These are phyloP conservation scores for Friedmanniomyces endolithicus DNA, from an alignment of 495 filamentous ascomycete genomes.

Conservation along the genomic window DNA sequence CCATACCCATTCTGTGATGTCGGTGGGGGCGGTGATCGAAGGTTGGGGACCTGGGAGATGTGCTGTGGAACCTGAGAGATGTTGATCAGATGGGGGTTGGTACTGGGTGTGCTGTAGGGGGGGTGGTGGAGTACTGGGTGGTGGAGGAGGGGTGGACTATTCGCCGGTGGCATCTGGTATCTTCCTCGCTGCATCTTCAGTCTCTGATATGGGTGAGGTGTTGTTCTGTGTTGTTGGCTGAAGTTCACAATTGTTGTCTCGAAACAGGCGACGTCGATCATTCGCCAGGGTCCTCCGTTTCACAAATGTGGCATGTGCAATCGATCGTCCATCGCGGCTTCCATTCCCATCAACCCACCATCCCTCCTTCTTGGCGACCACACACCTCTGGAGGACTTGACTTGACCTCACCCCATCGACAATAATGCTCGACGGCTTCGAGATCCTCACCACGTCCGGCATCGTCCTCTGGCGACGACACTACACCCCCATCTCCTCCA, in stretches of 20 bases:
- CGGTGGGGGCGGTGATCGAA: constrained; percentile 89
- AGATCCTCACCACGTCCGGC: constrained; percentile 88
- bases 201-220: neutral
- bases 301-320: constrained; percentile 8
- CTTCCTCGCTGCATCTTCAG: constrained; percentile 83
- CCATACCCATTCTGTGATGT: constrained; percentile 48
- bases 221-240: neutral
- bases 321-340: neutral
- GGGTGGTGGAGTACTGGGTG: constrained; percentile 91
- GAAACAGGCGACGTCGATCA: neutral
- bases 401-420: too few relatives aligned
- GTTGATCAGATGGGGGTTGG: constrained; percentile 60
- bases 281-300: constrained; percentile 1
- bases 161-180: constrained; percentile 54
- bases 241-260: too few relatives aligned
- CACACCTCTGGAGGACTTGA: too few relatives aligned
- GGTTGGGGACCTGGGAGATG: constrained; percentile 96
- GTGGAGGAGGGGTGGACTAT: constrained; percentile 93
- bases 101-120: constrained; percentile 63
- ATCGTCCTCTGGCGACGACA: constrained; percentile 92
- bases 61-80: constrained; percentile 60
- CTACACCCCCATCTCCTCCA: constrained; percentile 64
- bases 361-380: neutral
- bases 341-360: too few relatives aligned
- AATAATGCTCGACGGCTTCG: constrained; percentile 83